These are phyloP conservation scores for Yarrowia yakushimensis DNA, from an alignment of 805 yeast species.

Conservation along the genomic window DNA sequence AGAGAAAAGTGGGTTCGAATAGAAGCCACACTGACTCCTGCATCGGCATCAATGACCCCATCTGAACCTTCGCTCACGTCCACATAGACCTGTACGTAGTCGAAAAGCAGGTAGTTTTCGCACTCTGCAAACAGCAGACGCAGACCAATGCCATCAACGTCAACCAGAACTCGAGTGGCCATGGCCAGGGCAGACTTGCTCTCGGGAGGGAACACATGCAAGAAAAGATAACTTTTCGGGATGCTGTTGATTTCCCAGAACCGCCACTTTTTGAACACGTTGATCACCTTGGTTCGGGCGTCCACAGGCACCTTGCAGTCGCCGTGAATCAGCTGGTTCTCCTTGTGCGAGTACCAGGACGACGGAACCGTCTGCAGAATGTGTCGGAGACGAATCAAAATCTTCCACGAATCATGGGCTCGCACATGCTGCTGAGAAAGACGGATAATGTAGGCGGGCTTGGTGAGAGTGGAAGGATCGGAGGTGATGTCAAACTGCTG, in stretches of 20 bases:
- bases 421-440: conserved; percentile 66
- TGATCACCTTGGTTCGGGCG: conserved; percentile 54
- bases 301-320: conserved; percentile 47
- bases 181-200: conserved; percentile 26
- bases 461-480: conserved; percentile 86
- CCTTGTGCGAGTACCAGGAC: conserved; percentile 45
- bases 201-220: conserved; percentile 43
- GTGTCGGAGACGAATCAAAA: conserved; percentile 74
- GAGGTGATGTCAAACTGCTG: conserved; percentile 55
- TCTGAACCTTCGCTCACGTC: neutral
- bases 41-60: conserved; percentile 6
- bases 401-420: conserved; percentile 81
- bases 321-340: conserved; percentile 36
- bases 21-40: neutral
- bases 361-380: conserved; percentile 57
- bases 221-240: conserved; percentile 54
- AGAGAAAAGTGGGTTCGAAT: conserved; percentile 4
- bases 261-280: conserved; percentile 75
- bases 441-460: conserved; percentile 78
- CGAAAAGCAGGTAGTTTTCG: conserved; percentile 39
- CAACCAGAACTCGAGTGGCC: conserved; percentile 27
- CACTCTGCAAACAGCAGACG: conserved; percentile 34
- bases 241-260: conserved; percentile 81
- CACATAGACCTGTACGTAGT: conserved; percentile 25
- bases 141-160: conserved; percentile 37